A percentile compares a stretch with the other conserved stretches of the same genome.
Evolutionary conservation across 345 rosid species (phyloP).

Genomic region (Turritis glabra): DNA sequence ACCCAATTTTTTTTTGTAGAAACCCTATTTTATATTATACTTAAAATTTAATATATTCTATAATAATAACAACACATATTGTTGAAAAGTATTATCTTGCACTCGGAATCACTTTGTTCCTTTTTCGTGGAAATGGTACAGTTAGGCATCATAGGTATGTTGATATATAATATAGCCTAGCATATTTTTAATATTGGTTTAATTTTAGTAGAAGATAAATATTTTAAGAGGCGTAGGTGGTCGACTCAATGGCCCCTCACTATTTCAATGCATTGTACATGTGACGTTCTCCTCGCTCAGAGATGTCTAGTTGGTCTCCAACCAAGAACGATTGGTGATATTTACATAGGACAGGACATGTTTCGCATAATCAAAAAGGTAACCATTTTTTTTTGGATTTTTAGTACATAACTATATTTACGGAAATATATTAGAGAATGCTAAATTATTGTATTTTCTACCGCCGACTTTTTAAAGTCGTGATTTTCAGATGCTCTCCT

Average conservation of each 20-base stretch:
- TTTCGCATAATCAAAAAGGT: background rate
- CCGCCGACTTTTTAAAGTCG: background rate
- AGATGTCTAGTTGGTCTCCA: conserved; percentile 9
- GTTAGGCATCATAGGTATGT: background rate
- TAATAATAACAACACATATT: background rate
- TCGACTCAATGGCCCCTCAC: conserved; percentile 18
- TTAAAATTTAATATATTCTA: background rate
- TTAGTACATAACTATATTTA: background rate
- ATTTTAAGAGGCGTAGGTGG: conserved; percentile 5
- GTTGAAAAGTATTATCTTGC: conserved; percentile 13
- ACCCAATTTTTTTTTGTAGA: background rate
- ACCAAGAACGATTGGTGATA: background rate
- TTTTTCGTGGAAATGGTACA: background rate
- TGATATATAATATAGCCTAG: background rate
- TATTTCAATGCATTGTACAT: background rate
- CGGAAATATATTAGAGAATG: background rate
- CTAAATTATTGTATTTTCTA: background rate
- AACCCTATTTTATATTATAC: background rate
- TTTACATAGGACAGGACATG: background rate
- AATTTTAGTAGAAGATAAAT: background rate
- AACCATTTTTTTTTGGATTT: background rate
- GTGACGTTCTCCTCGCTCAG: background rate
- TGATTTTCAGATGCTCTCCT: background rate
- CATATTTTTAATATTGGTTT: background rate
- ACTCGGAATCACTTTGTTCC: background rate